Percentiles rank a stretch among this genome's conserved stretches.
Evolutionary conservation across 768 basidiomycete species (phyloP).

Genomic region (Boletus patriciae): DNA sequence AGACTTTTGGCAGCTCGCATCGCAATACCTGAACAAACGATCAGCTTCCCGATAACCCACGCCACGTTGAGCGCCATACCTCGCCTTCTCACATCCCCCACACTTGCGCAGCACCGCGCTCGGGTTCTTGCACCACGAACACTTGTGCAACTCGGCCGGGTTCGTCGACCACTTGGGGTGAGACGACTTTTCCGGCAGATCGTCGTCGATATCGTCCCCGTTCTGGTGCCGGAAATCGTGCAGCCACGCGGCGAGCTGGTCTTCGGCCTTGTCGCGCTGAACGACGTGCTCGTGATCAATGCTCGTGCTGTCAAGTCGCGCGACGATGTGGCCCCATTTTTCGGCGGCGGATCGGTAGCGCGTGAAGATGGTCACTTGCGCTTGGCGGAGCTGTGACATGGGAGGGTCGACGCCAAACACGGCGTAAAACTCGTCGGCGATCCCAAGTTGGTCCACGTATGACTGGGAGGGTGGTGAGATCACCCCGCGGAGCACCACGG

Average conservation of each 20-base stretch:
- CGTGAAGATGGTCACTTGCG: constrained; percentile 51
- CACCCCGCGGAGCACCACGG: neutral
- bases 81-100: constrained; percentile 41
- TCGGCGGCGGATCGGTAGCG: constrained; percentile 44
- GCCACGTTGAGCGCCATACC: constrained; percentile 24
- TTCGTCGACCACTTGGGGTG: constrained; percentile 51
- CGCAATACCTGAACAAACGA: constrained; percentile 11
- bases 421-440: constrained; percentile 52
- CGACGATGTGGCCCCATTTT: constrained; percentile 49
- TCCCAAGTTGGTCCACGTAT: constrained; percentile 44
- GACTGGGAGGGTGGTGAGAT: constrained; percentile 23
- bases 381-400: constrained; percentile 52
- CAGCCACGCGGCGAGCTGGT: constrained; percentile 60
- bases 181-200: constrained; percentile 31
- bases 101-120: constrained; percentile 58
- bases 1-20: constrained; percentile 15
- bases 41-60: neutral
- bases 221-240: constrained; percentile 47
- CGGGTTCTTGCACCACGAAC: constrained; percentile 64
- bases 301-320: constrained; percentile 34
- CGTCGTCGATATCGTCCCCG: constrained; percentile 36
- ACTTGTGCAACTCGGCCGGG: constrained; percentile 53
- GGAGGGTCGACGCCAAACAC: constrained; percentile 48
- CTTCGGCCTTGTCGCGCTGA: constrained; percentile 45
- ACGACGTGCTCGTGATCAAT: constrained; percentile 32